A percentile compares a stretch with the other conserved stretches of the same genome.
Conservation (phyloP, 805 yeast species). For the Candida parachauliodes region DNA sequence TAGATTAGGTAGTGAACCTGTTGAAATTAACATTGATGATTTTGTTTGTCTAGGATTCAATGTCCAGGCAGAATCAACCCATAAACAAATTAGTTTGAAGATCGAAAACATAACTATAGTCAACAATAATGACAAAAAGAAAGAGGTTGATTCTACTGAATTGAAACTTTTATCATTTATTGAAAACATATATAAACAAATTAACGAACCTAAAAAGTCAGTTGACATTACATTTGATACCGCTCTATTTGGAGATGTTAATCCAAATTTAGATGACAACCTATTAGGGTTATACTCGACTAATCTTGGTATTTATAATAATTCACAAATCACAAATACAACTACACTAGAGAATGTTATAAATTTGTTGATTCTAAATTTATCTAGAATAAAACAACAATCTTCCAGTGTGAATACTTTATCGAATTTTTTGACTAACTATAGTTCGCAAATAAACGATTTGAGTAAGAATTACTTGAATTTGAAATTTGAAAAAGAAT, state of each 20-base stretch:
- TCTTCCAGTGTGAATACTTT: slow-evolving; percentile 52
- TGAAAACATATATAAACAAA: slow-evolving; percentile 24
- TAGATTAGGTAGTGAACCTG: slow-evolving; percentile 59
- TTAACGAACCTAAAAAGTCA: slow-evolving; percentile 17
- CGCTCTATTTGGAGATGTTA: slow-evolving; percentile 61
- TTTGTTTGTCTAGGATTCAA: slow-evolving; percentile 92
- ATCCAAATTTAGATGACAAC: slow-evolving; percentile 46
- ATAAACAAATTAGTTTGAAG: slow-evolving; percentile 80
- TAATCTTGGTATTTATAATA: slow-evolving; percentile 54
- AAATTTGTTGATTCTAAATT: slow-evolving; percentile 49
- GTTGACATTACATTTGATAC: slow-evolving; percentile 41
- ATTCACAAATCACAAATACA: slow-evolving; percentile 57
- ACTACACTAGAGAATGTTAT: slow-evolving; percentile 54
- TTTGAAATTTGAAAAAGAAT: slow-evolving; percentile 14
- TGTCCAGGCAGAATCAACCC: slow-evolving; percentile 64
- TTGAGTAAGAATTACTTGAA: slow-evolving; percentile 23
- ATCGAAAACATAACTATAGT: slow-evolving; percentile 71
- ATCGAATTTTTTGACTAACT: slow-evolving; percentile 51
- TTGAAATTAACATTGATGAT: slow-evolving; percentile 74
- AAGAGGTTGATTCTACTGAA: slow-evolving; percentile 19
- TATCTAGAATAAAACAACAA: slow-evolving; percentile 58
- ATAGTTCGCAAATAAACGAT: slow-evolving; percentile 28
- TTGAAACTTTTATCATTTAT: slow-evolving; percentile 33
- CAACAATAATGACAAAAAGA: slow-evolving; percentile 7
- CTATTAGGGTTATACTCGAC: slow-evolving; percentile 46